A percentile compares a stretch with the other conserved stretches of the same genome.
These are phyloP conservation scores for Coprinopsis sp. DNA, from an alignment of 768 basidiomycete genomes.

Conservation along the genomic window DNA sequence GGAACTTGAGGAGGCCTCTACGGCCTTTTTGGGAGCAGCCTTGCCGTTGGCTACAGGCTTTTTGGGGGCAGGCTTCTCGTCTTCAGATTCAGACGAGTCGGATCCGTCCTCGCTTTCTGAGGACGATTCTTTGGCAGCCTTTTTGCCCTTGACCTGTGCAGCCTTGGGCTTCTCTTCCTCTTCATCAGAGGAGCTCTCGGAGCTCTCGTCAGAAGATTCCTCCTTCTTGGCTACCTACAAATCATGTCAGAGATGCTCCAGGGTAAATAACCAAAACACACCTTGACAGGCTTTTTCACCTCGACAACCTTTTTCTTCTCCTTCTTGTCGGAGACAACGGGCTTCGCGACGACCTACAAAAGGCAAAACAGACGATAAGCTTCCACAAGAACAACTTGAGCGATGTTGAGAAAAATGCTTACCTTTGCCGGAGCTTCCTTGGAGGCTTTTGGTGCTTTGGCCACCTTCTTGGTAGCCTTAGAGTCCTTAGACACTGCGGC, in stretches of 20 bases:
- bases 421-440: constrained; percentile 19
- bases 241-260: constrained; percentile 7
- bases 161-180: constrained; percentile 59
- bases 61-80: constrained; percentile 14
- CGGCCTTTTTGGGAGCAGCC: constrained; percentile 15
- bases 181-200: constrained; percentile 43
- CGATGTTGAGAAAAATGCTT: neutral
- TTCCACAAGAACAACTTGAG: neutral
- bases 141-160: constrained; percentile 43
- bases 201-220: constrained; percentile 40
- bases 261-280: too few species aligned
- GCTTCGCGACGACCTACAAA: constrained; percentile 3
- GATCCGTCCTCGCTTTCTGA: constrained; percentile 31
- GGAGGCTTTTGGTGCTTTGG: constrained; percentile 19
- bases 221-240: constrained; percentile 25
- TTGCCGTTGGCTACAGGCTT: constrained; percentile 10
- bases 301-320: constrained; percentile 27
- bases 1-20: constrained; percentile 10
- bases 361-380: neutral
- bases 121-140: constrained; percentile 31
- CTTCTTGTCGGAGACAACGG: constrained; percentile 26
- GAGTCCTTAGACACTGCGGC: constrained; percentile 19
- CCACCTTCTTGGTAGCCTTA: constrained; percentile 12
- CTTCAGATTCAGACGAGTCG: constrained; percentile 19
- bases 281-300: constrained; percentile 24